Conservation (phyloP, 331 rosid species). For the Quercus lobata region DNA sequence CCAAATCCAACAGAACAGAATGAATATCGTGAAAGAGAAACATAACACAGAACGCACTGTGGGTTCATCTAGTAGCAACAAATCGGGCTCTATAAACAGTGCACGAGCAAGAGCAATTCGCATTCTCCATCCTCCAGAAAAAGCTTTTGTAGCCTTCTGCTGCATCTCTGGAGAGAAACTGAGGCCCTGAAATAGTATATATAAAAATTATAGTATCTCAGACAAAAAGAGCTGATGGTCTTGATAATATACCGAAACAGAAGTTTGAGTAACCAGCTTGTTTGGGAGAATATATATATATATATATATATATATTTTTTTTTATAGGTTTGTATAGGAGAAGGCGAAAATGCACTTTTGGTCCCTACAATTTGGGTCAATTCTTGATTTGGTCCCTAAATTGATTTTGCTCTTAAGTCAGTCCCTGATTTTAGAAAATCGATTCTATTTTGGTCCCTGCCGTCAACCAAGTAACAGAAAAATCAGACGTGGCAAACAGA, state of each 20-base stretch:
- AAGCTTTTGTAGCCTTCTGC: conserved; percentile 75
- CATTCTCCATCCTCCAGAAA: conserved; percentile 99
- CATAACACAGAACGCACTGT: conserved; percentile 51
- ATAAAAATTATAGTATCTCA: conserved; percentile 17
- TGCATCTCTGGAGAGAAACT: conserved; percentile 96
- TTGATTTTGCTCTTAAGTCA: too few relatives aligned
- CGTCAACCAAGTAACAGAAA: too few relatives aligned
- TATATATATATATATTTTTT: too few relatives aligned
- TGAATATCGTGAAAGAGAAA: background rate
- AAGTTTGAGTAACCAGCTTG: background rate
- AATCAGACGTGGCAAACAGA: too few relatives aligned
- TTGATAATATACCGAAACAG: background rate
- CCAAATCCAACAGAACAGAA: conserved; percentile 7
- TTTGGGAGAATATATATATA: background rate
- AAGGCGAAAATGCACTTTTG: too few relatives aligned
- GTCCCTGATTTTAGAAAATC: too few relatives aligned
- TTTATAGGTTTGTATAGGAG: too few relatives aligned
- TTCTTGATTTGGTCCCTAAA: too few relatives aligned
- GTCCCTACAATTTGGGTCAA: too few relatives aligned
- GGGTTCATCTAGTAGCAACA: conserved; percentile 95
- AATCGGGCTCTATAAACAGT: conserved; percentile 87
- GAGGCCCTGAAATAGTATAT: conserved; percentile 62
- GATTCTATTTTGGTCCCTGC: too few relatives aligned
- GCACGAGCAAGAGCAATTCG: conserved; percentile 99
- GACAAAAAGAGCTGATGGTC: background rate